These are phyloP conservation scores for Sonneratia caseolaris DNA, from an alignment of 345 rosid genomes.

Conservation along the genomic window DNA sequence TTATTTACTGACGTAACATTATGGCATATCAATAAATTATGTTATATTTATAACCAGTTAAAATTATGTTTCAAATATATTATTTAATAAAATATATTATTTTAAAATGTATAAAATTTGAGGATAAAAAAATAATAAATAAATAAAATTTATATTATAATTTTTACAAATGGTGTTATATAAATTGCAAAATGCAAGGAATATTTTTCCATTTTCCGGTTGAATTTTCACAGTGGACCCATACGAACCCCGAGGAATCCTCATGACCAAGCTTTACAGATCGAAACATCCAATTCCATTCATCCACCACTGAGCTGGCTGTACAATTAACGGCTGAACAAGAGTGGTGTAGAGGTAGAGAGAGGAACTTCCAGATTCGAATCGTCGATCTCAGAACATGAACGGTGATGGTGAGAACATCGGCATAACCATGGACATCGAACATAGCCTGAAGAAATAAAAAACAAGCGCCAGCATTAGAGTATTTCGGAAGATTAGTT, in stretches of 20 bases:
- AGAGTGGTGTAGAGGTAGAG: no score
- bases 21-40: no score
- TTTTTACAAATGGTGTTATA: no score
- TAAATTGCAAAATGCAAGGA: no score
- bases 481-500: neutral
- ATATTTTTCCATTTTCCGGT: neutral
- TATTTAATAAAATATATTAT: no score
- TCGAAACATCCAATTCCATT: neutral
- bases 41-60: no score
- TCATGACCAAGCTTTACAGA: neutral
- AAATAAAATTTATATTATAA: no score
- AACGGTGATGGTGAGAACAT: conserved; percentile 29
- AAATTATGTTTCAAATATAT: no score
- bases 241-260: neutral
- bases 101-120: no score
- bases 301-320: neutral
- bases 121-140: no score
- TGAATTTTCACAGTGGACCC: neutral
- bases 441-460: conserved; percentile 13
- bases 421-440: conserved; percentile 13
- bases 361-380: neutral
- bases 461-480: neutral
- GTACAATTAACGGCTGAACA: neutral
- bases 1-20: no score
- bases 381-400: conserved; percentile 13